phyloP scores from a whole-genome alignment of 2,329 filamentous ascomycete species.

The Cladosporium sp. region DNA sequence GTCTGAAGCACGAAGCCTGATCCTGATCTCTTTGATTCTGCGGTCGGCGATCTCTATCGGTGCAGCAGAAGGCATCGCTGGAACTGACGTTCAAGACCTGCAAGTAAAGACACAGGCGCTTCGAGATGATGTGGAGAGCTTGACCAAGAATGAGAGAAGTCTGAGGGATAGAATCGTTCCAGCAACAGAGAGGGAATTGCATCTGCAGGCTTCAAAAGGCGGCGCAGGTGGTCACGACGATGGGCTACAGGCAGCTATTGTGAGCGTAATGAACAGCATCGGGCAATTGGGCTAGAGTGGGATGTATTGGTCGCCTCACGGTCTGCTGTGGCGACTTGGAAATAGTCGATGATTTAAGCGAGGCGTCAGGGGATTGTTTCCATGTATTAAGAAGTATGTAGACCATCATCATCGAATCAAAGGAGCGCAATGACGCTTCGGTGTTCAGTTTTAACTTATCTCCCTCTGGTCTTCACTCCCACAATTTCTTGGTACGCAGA shows the following conservation, averaged over 20 bases:
- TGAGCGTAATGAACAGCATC: slow-evolving; percentile 13
- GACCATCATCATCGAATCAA: background rate
- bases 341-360: background rate
- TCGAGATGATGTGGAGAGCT: slow-evolving; percentile 79
- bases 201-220: background rate
- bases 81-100: slow-evolving; percentile 67
- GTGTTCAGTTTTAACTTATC: background rate
- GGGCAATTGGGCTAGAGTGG: background rate
- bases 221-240: slow-evolving; percentile 2
- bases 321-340: background rate
- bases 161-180: slow-evolving; percentile 74
- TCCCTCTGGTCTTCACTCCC: background rate
- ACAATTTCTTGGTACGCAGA: background rate
- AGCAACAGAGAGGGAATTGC: slow-evolving; percentile 23
- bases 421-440: background rate
- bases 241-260: slow-evolving; percentile 9
- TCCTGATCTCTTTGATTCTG: slow-evolving; percentile 73
- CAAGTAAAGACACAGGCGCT: slow-evolving; percentile 72
- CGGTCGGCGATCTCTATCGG: slow-evolving; percentile 64
- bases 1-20: slow-evolving; percentile 75
- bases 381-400: background rate
- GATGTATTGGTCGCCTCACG: background rate
- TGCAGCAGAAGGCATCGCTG: slow-evolving; percentile 59
- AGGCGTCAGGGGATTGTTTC: slow-evolving; percentile 2
- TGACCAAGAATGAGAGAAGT: slow-evolving; percentile 63